phyloP scores from a whole-genome alignment of 2,329 filamentous ascomycete species.

The Aspergillus amoenus region DNA sequence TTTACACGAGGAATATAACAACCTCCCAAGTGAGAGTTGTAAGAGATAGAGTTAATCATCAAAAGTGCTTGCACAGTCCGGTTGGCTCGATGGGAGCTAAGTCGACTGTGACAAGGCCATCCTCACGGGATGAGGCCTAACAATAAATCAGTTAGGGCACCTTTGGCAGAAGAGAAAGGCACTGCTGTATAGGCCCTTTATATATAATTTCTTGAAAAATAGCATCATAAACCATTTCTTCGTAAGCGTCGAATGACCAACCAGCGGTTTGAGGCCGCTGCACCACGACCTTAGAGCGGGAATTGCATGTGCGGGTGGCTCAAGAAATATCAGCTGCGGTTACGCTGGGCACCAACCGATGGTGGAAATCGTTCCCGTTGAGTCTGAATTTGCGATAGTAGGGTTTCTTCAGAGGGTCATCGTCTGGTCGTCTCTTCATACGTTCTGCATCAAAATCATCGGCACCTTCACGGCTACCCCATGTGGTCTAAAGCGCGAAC shows the following conservation, averaged over 20 bases:
- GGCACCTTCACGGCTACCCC: constrained; percentile 90
- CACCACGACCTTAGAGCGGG: neutral
- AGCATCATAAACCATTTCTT: constrained; percentile 10
- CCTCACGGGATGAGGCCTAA: neutral
- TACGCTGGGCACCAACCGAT: constrained; percentile 1
- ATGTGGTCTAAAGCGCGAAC: constrained; percentile 68
- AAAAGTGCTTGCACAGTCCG: constrained; percentile 7
- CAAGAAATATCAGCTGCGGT: constrained; percentile 1
- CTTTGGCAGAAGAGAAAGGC: neutral
- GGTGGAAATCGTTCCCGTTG: constrained; percentile 20
- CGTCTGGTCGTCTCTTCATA: constrained; percentile 51
- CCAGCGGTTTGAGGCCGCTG: neutral
- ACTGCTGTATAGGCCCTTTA: neutral
- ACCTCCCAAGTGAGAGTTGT: neutral
- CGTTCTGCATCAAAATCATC: constrained; percentile 77
- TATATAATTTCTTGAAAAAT: neutral
- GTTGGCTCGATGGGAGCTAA: constrained; percentile 3
- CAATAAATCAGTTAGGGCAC: neutral
- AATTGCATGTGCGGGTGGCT: neutral
- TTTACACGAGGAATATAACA: constrained; percentile 26
- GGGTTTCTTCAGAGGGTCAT: constrained; percentile 33
- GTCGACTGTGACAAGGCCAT: neutral
- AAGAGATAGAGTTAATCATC: neutral
- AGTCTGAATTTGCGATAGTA: constrained; percentile 33
- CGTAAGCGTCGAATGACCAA: constrained; percentile 1